phyloP scores from a whole-genome alignment of 2,329 filamentous ascomycete species.

The Colletotrichum cordylinicola region DNA sequence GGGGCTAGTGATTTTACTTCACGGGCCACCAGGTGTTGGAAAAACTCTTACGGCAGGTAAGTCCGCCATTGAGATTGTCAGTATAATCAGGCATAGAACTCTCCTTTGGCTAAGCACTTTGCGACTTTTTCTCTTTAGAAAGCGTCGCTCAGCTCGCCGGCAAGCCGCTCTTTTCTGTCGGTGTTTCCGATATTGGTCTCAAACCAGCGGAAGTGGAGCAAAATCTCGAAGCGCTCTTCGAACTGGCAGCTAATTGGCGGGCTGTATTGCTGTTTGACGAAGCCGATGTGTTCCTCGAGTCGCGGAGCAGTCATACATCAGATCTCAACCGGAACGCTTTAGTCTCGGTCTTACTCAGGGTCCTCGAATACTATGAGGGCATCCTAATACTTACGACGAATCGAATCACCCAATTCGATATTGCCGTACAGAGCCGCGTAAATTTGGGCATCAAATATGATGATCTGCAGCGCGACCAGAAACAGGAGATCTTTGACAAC shows the following conservation, averaged over 20 bases:
- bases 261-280: constrained; percentile 83
- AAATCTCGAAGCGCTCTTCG: constrained; percentile 58
- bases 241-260: constrained; percentile 73
- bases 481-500: constrained; percentile 41
- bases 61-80: constrained; percentile 34
- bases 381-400: constrained; percentile 43
- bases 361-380: constrained; percentile 40
- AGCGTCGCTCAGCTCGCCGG: constrained; percentile 52
- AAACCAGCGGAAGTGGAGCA: constrained; percentile 68
- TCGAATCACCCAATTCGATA: constrained; percentile 38
- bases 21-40: constrained; percentile 53
- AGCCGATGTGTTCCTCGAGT: constrained; percentile 84
- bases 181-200: constrained; percentile 73
- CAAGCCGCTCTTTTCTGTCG: constrained; percentile 55
- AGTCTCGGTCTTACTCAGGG: constrained; percentile 35
- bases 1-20: constrained; percentile 53
- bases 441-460: constrained; percentile 85
- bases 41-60: constrained; percentile 55
- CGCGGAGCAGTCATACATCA: constrained; percentile 78
- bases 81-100: constrained; percentile 41
- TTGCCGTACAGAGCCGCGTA: constrained; percentile 72
- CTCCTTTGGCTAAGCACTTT: constrained; percentile 53
- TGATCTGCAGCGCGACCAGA: constrained; percentile 73
- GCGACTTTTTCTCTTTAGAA: constrained; percentile 48
- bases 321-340: constrained; percentile 86